Evolutionary conservation across 306 rosid genomes (phyloP), one percentile per base, ranked within the genome.

Genomic region (Benincasa hispida): DNA sequence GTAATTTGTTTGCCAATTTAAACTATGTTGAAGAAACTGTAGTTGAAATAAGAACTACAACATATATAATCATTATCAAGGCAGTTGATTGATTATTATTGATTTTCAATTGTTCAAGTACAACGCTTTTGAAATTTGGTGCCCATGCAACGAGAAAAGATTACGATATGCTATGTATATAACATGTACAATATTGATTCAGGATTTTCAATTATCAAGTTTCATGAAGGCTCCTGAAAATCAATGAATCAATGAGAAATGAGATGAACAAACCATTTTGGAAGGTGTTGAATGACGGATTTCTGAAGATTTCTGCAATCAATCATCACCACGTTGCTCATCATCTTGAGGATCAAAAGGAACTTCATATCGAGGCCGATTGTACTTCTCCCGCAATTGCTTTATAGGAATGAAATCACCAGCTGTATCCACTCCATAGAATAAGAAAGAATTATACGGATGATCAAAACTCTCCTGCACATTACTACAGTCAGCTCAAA

Each of bases 331-430:
- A 30, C 66, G 83, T 62, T 83, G 83, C 79, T 84, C 92, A 18
- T 86, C 93, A 19, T 86, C 86, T 30, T 81, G 83, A 37, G 88
- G 85, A 76, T 90, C 96, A 57, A 25, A 37, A 30, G 98, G 93
- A 74, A 93, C 75, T 82, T 93, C 98, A 37, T 93, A 88, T 21
- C 92, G 92, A 1, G 97, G 91, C 78, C 80, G 76, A 37, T 86
- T 90, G 84, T 87, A 91, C 84, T 91, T 93, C 84, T 93, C 98
- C 1, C 97, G 87, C 56, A 93, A 85, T 86, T 93, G 96, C 85
- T 83, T 93, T 78, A 93, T 84, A 30, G 97, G 97, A 83, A 93
- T 93, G 88, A 86, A 91, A 82, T 93, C 96, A 27, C 98, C 98
- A 30, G 94, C 96, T 22, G 92, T 75, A 77, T 93, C 97, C 96